phyloP scores from a whole-genome alignment of 148 eudicot species.

The Rheum nobile region DNA sequence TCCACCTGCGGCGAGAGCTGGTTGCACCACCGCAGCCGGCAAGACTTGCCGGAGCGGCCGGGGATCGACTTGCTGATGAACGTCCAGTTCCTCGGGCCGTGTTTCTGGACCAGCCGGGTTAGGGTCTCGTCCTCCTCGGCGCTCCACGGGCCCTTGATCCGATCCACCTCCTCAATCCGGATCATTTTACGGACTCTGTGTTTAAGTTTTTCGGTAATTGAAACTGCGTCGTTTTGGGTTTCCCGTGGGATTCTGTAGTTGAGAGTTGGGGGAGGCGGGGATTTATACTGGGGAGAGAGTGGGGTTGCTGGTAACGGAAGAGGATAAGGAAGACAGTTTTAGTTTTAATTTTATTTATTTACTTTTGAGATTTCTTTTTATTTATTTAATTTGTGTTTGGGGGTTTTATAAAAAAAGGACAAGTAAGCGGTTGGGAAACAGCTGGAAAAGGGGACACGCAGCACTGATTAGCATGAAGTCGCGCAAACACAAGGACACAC shows the following conservation, averaged over 20 bases:
- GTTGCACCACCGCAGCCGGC: slow-evolving; percentile 12
- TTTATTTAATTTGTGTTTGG: background rate
- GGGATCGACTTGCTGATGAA: slow-evolving; percentile 9
- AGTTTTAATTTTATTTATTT: too few relatives aligned
- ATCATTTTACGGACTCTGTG: background rate
- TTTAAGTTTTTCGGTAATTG: background rate
- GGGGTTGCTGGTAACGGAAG: background rate
- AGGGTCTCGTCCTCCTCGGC: slow-evolving; percentile 3
- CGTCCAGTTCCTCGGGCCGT: slow-evolving; percentile 9
- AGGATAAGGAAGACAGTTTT: slow-evolving; percentile 3
- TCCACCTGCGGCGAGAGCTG: slow-evolving; percentile 10
- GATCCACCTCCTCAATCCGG: slow-evolving; percentile 1
- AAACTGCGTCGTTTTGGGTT: slow-evolving; percentile 1
- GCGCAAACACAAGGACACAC: slow-evolving; percentile 1
- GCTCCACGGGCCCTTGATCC: slow-evolving; percentile 13
- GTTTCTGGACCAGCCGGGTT: background rate
- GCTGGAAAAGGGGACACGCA: slow-evolving; percentile 11
- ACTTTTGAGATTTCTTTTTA: background rate
- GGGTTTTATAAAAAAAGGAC: background rate
- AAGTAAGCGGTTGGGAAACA: slow-evolving; percentile 9
- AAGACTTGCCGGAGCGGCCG: slow-evolving; percentile 10
- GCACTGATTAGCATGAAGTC: slow-evolving; percentile 8
- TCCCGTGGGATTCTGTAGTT: background rate
- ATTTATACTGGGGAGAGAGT: background rate
- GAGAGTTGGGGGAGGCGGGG: background rate